Percentiles rank a stretch among this genome's conserved stretches.
These are phyloP conservation scores for Dendryphion nanum DNA, from an alignment of 2,329 filamentous ascomycete species.

Conservation along the genomic window DNA sequence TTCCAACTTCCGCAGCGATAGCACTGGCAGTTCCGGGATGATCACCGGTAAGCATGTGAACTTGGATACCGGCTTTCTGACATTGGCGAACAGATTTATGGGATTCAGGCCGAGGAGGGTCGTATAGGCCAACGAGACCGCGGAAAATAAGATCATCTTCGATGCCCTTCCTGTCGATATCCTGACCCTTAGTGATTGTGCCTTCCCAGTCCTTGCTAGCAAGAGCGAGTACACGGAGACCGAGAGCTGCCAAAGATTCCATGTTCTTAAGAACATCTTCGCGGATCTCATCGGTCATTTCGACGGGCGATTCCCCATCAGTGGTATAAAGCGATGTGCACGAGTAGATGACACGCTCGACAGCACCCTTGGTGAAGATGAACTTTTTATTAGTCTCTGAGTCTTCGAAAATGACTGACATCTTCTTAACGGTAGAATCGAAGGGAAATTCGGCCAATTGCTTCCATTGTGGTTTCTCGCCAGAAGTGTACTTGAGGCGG, in stretches of 20 bases:
- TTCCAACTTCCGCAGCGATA: slow-evolving; percentile 49
- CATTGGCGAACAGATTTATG: slow-evolving; percentile 52
- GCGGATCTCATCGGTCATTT: slow-evolving; percentile 55
- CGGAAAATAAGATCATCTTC: slow-evolving; percentile 70
- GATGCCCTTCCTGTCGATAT: slow-evolving; percentile 58
- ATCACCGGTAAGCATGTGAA: slow-evolving; percentile 51
- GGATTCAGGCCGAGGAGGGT: slow-evolving; percentile 79
- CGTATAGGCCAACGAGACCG: slow-evolving; percentile 80
- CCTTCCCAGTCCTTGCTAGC: slow-evolving; percentile 51
- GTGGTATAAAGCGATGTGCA: slow-evolving; percentile 55
- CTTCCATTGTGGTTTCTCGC: slow-evolving; percentile 29
- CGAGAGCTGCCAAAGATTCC: slow-evolving; percentile 64
- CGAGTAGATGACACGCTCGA: slow-evolving; percentile 65
- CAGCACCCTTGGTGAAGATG: slow-evolving; percentile 66
- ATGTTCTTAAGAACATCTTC: slow-evolving; percentile 64
- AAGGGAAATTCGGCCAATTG: slow-evolving; percentile 67
- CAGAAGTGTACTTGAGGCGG: slow-evolving; percentile 50
- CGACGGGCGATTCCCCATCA: slow-evolving; percentile 36
- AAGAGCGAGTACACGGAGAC: slow-evolving; percentile 67
- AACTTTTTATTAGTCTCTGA: slow-evolving; percentile 39
- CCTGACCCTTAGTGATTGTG: slow-evolving; percentile 45
- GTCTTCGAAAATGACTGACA: slow-evolving; percentile 67
- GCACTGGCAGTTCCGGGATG: slow-evolving; percentile 47
- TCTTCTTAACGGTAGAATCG: slow-evolving; percentile 72
- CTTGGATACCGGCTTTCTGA: slow-evolving; percentile 46